phyloP scores from a whole-genome alignment of 2,329 filamentous ascomycete genomes.

The Cladosporium sp. region DNA sequence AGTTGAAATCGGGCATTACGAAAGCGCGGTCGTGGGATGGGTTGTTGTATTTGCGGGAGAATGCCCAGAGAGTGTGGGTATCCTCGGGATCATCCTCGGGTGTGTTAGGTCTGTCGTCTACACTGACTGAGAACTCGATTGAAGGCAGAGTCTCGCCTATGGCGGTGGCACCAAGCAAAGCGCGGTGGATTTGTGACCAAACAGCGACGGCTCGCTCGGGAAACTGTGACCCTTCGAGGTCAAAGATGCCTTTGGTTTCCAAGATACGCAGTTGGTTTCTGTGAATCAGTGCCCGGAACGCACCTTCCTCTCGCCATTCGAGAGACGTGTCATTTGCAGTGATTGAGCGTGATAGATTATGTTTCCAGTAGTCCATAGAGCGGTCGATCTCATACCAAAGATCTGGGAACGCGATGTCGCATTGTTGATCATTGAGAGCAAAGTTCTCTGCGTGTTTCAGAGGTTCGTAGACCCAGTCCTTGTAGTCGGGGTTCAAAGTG shows the following conservation, averaged over 20 bases:
- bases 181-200: constrained; percentile 52
- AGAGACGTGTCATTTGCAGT: constrained; percentile 29
- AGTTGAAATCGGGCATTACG: constrained; percentile 57
- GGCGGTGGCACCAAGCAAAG: constrained; percentile 39
- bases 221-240: constrained; percentile 28
- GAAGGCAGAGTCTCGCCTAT: constrained; percentile 46
- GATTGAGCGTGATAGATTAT: constrained; percentile 26
- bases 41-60: constrained; percentile 25
- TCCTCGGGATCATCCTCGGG: constrained; percentile 20
- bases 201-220: constrained; percentile 39
- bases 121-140: constrained; percentile 50
- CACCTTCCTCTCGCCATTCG: constrained; percentile 30
- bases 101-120: constrained; percentile 39
- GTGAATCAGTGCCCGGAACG: constrained; percentile 34
- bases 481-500: neutral
- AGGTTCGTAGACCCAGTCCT: constrained; percentile 10
- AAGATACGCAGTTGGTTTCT: constrained; percentile 37
- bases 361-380: constrained; percentile 29
- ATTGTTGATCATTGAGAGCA: constrained; percentile 29
- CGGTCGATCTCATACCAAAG: constrained; percentile 36
- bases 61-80: constrained; percentile 28
- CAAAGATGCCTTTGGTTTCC: constrained; percentile 31
- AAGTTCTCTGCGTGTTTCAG: constrained; percentile 26
- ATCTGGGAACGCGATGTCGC: constrained; percentile 32
- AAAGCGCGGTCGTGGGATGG: constrained; percentile 44